These are phyloP conservation scores for Ganoderma resinaceum DNA, from an alignment of 1,284 basidiomycete species.

Conservation along the genomic window DNA sequence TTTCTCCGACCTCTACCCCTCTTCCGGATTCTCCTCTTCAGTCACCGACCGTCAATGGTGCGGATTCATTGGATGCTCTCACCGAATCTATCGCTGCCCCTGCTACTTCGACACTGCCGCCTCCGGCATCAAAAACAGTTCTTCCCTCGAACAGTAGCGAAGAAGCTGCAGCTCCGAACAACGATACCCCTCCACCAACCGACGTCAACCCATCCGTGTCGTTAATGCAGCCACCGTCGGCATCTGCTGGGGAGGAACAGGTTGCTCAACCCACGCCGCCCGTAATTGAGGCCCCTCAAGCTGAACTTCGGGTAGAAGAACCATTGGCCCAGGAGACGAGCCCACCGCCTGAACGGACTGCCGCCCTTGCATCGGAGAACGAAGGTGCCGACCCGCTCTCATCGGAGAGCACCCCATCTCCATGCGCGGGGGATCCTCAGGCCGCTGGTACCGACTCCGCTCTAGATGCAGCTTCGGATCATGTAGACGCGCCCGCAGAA, in stretches of 20 bases:
- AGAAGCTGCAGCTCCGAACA: neutral
- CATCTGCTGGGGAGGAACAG: neutral
- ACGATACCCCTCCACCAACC: neutral
- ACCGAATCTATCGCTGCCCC: neutral
- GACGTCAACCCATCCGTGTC: neutral
- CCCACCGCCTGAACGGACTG: neutral
- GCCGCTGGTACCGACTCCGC: neutral
- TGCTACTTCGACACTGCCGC: neutral
- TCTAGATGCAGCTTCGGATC: neutral
- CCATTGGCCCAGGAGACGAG: neutral
- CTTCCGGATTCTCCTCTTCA: conserved; percentile 51
- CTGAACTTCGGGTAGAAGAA: too few relatives aligned
- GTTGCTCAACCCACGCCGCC: neutral
- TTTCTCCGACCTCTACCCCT: conserved; percentile 53
- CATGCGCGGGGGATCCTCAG: neutral
- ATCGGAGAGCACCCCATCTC: neutral
- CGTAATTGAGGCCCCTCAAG: neutral
- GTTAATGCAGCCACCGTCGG: neutral
- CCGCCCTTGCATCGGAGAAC: neutral
- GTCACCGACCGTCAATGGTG: conserved; percentile 21
- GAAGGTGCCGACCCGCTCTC: neutral
- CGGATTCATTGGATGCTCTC: neutral
- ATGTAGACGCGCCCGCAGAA: neutral
- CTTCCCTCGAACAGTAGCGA: neutral
- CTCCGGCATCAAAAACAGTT: neutral